Evolutionary conservation across 2,329 filamentous ascomycete species (phyloP).

Genomic region (Lecanicillium sp.): DNA sequence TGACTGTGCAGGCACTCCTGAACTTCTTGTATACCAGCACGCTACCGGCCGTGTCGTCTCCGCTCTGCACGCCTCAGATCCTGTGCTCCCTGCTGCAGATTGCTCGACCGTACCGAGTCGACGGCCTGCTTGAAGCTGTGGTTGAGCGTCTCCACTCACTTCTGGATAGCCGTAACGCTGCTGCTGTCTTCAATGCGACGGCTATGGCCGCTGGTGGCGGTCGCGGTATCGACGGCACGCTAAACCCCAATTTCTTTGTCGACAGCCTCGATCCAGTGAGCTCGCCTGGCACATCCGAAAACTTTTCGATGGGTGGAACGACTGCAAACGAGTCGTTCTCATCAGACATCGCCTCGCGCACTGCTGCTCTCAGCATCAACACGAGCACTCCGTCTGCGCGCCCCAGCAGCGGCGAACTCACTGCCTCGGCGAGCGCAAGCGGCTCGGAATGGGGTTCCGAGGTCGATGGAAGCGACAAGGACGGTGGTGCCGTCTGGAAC

Average conservation of each 20-base stretch:
- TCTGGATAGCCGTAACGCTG: conserved; percentile 88
- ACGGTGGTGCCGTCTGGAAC: conserved; percentile 58
- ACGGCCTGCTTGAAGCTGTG: conserved; percentile 86
- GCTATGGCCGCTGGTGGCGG: conserved; percentile 97
- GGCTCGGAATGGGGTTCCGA: conserved; percentile 54
- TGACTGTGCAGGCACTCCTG: conserved; percentile 83
- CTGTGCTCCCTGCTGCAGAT: conserved; percentile 92
- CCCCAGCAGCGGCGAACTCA: conserved; percentile 43
- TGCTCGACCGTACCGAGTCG: conserved; percentile 85
- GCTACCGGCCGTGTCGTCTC: conserved; percentile 67
- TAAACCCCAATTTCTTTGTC: conserved; percentile 59
- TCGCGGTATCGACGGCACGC: conserved; percentile 64
- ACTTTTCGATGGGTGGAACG: conserved; percentile 29
- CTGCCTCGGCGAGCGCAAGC: conserved; percentile 44
- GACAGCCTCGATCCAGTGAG: conserved; percentile 39
- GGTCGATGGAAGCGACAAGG: conserved; percentile 43
- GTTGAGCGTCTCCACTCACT: conserved; percentile 85
- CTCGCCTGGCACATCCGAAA: conserved; percentile 27
- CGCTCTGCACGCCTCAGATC: conserved; percentile 87
- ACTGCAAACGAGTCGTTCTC: conserved; percentile 24
- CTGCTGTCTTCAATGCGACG: conserved; percentile 95
- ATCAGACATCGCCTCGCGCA: conserved; percentile 28
- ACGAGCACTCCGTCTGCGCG: conserved; percentile 32
- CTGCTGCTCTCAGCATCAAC: conserved; percentile 43
- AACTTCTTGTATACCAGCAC: conserved; percentile 93